phyloP scores from a whole-genome alignment of 2,329 filamentous ascomycete species.

The Aspergillus aculeatus region DNA sequence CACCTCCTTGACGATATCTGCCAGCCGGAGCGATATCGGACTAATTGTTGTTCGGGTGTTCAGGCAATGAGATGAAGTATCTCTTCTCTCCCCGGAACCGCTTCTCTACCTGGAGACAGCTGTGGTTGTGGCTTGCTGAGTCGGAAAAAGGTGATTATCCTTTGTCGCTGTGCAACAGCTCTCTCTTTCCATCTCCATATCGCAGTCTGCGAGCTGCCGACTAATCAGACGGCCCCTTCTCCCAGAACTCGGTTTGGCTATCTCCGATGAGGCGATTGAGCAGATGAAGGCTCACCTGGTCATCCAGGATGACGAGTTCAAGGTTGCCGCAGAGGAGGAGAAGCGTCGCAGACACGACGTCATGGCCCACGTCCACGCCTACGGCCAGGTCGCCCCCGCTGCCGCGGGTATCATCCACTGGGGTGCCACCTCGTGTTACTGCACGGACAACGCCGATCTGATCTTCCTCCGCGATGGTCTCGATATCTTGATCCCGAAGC shows the following conservation, averaged over 20 bases:
- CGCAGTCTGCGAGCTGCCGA: slow-evolving; percentile 17
- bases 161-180: background rate
- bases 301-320: slow-evolving; percentile 77
- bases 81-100: slow-evolving; percentile 77
- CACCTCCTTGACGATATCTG: background rate
- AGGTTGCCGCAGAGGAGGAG: slow-evolving; percentile 72
- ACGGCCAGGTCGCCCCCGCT: slow-evolving; percentile 69
- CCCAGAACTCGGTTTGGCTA: slow-evolving; percentile 69
- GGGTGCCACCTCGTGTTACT: slow-evolving; percentile 59
- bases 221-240: slow-evolving; percentile 19
- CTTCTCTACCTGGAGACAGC: slow-evolving; percentile 75
- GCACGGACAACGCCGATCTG: slow-evolving; percentile 73
- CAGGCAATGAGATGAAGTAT: slow-evolving; percentile 66
- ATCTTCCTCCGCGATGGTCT: slow-evolving; percentile 74
- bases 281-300: slow-evolving; percentile 72
- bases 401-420: slow-evolving; percentile 83
- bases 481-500: slow-evolving; percentile 71
- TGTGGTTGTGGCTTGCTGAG: slow-evolving; percentile 85
- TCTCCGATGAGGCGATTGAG: slow-evolving; percentile 71
- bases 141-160: slow-evolving; percentile 58
- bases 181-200: background rate
- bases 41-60: slow-evolving; percentile 20
- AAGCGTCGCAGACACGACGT: slow-evolving; percentile 67
- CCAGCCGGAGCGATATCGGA: slow-evolving; percentile 2
- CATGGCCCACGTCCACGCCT: slow-evolving; percentile 70